Percentiles rank a stretch among this genome's conserved stretches.
Conservation (phyloP, 495 filamentous ascomycete species). For the Aspergillus ostianus region DNA sequence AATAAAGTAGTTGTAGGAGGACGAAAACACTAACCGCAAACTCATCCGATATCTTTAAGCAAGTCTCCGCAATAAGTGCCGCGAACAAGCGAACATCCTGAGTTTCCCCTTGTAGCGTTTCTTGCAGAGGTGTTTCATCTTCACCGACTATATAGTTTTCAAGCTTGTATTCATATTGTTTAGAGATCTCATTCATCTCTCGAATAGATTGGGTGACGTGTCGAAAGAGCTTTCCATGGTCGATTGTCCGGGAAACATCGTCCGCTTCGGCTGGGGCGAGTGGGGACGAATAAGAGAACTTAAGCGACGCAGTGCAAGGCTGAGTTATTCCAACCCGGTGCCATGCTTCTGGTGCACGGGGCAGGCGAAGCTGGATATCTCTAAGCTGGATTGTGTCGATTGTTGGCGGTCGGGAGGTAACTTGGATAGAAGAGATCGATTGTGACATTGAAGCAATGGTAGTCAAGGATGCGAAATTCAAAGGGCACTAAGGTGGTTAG, state of each 20-base stretch:
- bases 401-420: constrained; percentile 12
- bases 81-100: constrained; percentile 20
- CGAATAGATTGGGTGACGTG: constrained; percentile 3
- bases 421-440: constrained; percentile 13
- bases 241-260: constrained; percentile 22
- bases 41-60: constrained; percentile 17
- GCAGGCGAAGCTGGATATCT: constrained; percentile 20
- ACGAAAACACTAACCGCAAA: constrained; percentile 16
- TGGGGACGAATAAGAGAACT: constrained; percentile 20
- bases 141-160: neutral
- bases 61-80: constrained; percentile 14
- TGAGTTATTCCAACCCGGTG: constrained; percentile 21
- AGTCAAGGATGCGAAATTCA: too few species aligned
- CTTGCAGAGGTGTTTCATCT: constrained; percentile 1
- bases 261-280: constrained; percentile 19
- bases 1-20: too few species aligned
- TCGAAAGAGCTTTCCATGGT: constrained; percentile 27
- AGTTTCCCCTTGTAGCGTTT: constrained; percentile 3
- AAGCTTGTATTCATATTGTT: neutral
- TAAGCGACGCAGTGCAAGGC: constrained; percentile 18
- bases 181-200: constrained; percentile 8
- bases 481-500: too few species aligned
- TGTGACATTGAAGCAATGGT: neutral
- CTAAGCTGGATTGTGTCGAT: constrained; percentile 19
- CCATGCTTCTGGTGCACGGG: constrained; percentile 24